Evolutionary conservation across 768 basidiomycete species (phyloP), one percentile per base, ranked within the genome.

Genomic region (Trametes cingulata): DNA sequence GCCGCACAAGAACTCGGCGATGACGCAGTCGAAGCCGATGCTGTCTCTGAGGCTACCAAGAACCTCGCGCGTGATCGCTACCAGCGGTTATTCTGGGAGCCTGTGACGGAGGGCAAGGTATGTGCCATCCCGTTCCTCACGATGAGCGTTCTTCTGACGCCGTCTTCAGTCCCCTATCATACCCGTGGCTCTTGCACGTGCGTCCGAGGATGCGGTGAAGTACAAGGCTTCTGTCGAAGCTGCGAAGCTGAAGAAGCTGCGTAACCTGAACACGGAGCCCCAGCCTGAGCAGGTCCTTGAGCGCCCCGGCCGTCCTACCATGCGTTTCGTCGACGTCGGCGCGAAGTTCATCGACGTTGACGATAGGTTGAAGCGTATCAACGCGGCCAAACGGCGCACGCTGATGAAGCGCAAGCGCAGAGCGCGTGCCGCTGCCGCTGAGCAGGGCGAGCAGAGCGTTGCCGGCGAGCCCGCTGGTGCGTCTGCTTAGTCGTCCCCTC

Each of bases 11-110:
- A 69, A 43, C 56, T 71, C n/a, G 68, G 85, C 46, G 75, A 77
- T 20, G 82, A 89, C 62, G 79, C 80, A 8, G 76, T 79, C 9
- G 80, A 82, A 64, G 88, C 88, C 0, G 91, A 93, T 67, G 70
- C 74, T 35, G 78, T 86, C 33, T 64, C 63, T 54, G 77, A 86
- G 68, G 84, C 84, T 63, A 75, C 79, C 20, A 80, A 83, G 59
- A 79, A 85, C 54, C 77, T 74, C 54, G 81, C 82, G 43, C 82
- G 85, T 22, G 79, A 84, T 56, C 82, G 85, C 10, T 90, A 90
- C 69, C 85, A 87, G 65, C 81, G 86, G 42, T 74, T 84, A 43
- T 93, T 88, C 71, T 93, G 90, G 89, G 91, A 93, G 70, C 83
- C 87, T 29, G 82, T 88, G 39, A 78, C 80, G 10, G 91, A 93